Conservation (phyloP, 805 yeast species). For the Metschnikowia rubicola region DNA sequence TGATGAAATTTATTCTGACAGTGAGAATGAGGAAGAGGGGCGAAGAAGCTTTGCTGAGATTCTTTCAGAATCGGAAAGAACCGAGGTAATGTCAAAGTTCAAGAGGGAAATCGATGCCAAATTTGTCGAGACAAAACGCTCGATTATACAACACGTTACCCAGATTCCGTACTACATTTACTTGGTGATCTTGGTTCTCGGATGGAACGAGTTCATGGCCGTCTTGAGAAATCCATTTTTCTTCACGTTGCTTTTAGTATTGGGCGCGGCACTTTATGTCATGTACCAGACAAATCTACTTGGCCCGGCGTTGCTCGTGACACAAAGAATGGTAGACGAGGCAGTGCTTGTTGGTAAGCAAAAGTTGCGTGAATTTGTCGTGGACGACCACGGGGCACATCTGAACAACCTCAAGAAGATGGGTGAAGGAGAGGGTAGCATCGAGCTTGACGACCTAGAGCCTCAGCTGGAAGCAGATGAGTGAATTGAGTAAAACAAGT, state of each 20-base stretch:
- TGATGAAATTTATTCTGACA: constrained; percentile 16
- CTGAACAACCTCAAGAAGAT: constrained; percentile 17
- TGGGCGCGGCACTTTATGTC: constrained; percentile 60
- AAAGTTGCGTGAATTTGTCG: constrained; percentile 54
- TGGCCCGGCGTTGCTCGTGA: constrained; percentile 67
- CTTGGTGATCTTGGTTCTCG: constrained; percentile 66
- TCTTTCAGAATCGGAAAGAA: constrained; percentile 54
- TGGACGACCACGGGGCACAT: constrained; percentile 44
- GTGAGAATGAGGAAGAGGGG: constrained; percentile 12
- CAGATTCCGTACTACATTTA: constrained; percentile 84
- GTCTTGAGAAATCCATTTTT: constrained; percentile 83
- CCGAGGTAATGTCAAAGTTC: constrained; percentile 54
- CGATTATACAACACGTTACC: constrained; percentile 71
- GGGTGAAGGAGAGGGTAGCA: constrained; percentile 11
- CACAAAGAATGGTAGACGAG: constrained; percentile 55
- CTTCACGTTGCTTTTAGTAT: constrained; percentile 56
- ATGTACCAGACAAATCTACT: constrained; percentile 69
- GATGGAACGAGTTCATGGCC: constrained; percentile 95
- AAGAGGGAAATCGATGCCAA: constrained; percentile 74
- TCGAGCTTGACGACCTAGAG: constrained; percentile 20
- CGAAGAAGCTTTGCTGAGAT: constrained; percentile 52
- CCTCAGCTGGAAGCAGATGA: not conserved
- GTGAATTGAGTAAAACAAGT: not conserved
- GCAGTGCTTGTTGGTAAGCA: constrained; percentile 54
- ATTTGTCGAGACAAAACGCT: constrained; percentile 84